phyloP scores from a whole-genome alignment of 768 basidiomycete genomes.

The Lanmaoa pseudosensibilis region DNA sequence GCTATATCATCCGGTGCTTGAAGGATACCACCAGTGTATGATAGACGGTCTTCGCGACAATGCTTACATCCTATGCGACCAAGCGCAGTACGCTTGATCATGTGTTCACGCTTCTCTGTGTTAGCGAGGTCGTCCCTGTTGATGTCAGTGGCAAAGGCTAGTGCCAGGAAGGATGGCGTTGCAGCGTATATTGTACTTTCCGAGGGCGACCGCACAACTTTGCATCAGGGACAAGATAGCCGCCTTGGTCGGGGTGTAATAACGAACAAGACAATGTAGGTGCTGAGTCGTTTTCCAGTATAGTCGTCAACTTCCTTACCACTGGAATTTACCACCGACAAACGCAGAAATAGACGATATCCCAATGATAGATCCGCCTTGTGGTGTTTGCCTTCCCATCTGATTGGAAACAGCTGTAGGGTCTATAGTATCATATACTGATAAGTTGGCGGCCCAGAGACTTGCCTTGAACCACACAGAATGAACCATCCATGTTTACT shows the following conservation, averaged over 20 bases:
- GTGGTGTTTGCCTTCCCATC: constrained; percentile 67
- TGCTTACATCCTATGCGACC: not conserved
- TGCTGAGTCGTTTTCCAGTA: not conserved
- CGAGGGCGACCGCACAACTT: not conserved
- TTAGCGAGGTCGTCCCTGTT: not conserved
- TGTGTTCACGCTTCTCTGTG: not conserved
- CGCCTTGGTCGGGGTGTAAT: not conserved
- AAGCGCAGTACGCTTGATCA: not conserved
- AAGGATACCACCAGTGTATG: not conserved
- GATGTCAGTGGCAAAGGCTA: not conserved
- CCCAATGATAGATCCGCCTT: constrained; percentile 73
- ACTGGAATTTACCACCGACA: not conserved
- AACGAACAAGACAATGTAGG: not conserved
- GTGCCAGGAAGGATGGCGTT: not conserved
- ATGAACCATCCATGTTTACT: constrained; percentile 75
- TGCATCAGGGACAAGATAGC: not conserved
- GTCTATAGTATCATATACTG: not conserved
- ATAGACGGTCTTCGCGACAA: not conserved
- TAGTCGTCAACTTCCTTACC: not conserved
- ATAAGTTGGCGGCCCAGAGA: not conserved
- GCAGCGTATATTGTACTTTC: not conserved
- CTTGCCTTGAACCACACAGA: constrained; percentile 65
- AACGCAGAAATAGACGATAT: constrained; percentile 59
- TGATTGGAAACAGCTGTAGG: constrained; percentile 47
- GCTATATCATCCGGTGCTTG: not conserved